These are phyloP conservation scores for Setaria italica DNA, from an alignment of 202 grass and related monocot species.

Conservation along the genomic window DNA sequence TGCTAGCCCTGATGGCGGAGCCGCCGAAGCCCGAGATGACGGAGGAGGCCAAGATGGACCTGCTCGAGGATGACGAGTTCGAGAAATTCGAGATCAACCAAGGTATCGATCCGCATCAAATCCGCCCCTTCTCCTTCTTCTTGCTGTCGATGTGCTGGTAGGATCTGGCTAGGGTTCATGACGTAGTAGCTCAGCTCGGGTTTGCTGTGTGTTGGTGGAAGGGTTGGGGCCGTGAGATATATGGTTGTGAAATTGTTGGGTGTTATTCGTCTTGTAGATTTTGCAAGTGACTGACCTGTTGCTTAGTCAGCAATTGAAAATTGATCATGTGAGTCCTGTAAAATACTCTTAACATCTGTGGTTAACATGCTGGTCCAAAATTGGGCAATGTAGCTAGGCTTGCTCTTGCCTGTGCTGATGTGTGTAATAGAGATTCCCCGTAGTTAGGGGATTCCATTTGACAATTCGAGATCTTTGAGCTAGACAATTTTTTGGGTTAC, in stretches of 20 bases:
- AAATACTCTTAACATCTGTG: not conserved
- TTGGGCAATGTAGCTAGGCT: not conserved
- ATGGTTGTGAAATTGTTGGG: not conserved
- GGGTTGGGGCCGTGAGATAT: not conserved
- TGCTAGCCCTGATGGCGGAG: conserved; percentile 42
- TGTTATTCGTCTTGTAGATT: not conserved
- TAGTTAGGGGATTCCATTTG: not conserved
- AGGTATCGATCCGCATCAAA: conserved; percentile 38
- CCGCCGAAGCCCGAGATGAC: conserved; percentile 46
- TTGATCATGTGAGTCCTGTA: not conserved
- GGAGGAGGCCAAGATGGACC: conserved; percentile 65
- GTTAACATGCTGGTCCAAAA: not conserved
- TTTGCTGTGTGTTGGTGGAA: not conserved
- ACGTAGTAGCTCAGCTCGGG: not conserved
- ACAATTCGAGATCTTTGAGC: not conserved
- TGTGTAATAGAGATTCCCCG: not conserved
- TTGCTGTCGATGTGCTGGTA: not conserved
- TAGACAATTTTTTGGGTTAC: not conserved
- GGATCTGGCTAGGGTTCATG: conserved; percentile 2
- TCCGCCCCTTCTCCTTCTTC: not conserved
- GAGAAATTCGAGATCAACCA: conserved; percentile 72
- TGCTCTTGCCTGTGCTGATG: not conserved
- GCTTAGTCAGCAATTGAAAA: not conserved
- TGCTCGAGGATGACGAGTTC: conserved; percentile 77
- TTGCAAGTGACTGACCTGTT: not conserved